Conservation (phyloP, 2,329 filamentous ascomycete genomes). For the Xylariales sp. region DNA sequence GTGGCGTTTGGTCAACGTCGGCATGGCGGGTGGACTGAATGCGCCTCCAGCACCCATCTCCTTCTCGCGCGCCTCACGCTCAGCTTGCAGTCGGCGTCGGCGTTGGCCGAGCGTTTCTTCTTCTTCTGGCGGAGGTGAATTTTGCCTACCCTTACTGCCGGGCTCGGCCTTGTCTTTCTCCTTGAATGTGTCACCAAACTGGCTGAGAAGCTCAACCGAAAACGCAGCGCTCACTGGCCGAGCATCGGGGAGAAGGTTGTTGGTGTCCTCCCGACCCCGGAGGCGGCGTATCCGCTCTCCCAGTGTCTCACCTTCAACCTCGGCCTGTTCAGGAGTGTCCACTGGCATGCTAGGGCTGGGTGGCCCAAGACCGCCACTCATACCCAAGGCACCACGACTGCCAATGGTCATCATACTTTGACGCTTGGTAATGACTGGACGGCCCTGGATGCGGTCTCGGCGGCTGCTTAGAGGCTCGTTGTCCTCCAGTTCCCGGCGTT, state of each 20-base stretch:
- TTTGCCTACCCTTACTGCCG: slow-evolving; percentile 25
- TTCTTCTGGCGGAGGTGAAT: slow-evolving; percentile 38
- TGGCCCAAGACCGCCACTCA: slow-evolving; percentile 20
- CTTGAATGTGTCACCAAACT: slow-evolving; percentile 50
- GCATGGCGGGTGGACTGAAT: slow-evolving; percentile 24
- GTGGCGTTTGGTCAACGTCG: slow-evolving; percentile 38
- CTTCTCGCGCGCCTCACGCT: slow-evolving; percentile 58
- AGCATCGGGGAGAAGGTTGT: slow-evolving; percentile 43
- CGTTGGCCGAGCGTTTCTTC: slow-evolving; percentile 79
- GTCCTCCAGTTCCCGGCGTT: slow-evolving; percentile 81
- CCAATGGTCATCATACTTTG: slow-evolving; percentile 40
- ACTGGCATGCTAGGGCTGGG: slow-evolving; percentile 26
- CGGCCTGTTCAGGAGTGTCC: slow-evolving; percentile 37
- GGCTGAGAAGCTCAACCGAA: slow-evolving; percentile 62
- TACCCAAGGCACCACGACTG: slow-evolving; percentile 18
- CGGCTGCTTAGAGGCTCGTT: slow-evolving; percentile 82
- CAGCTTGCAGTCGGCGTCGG: slow-evolving; percentile 66
- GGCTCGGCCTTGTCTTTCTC: slow-evolving; percentile 30
- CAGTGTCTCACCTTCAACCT: slow-evolving; percentile 61
- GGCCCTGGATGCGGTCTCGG: slow-evolving; percentile 68
- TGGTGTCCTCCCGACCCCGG: slow-evolving; percentile 48
- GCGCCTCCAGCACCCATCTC: slow-evolving; percentile 40
- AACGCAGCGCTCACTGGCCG: slow-evolving; percentile 63
- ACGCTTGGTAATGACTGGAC: slow-evolving; percentile 37
- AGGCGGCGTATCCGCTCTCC: slow-evolving; percentile 61